Conservation (phyloP, 345 rosid genomes). For the Lumnitzera racemosa region DNA sequence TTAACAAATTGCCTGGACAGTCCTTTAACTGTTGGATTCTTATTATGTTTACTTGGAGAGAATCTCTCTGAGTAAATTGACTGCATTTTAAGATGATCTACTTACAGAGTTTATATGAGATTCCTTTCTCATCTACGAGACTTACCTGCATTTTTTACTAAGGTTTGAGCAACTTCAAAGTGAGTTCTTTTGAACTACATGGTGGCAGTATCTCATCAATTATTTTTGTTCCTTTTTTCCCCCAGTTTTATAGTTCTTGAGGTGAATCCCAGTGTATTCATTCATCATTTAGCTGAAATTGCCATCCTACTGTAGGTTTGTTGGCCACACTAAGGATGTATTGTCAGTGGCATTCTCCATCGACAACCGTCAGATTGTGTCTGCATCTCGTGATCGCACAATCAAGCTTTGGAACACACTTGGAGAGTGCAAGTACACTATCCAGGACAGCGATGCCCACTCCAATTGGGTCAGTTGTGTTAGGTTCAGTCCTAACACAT, state of each 20-base stretch:
- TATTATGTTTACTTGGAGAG: no score
- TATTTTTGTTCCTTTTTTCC: no score
- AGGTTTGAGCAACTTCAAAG: no score
- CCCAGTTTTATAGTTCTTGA: not conserved
- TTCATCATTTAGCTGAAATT: not conserved
- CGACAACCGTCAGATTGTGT: constrained; percentile 95
- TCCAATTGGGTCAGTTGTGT: constrained; percentile 92
- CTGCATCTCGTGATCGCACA: constrained; percentile 92
- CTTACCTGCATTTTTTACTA: no score
- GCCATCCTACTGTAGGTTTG: constrained; percentile 34
- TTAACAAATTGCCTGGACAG: no score
- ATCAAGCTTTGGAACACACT: constrained; percentile 95
- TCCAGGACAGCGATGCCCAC: constrained; percentile 72
- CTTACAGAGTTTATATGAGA: no score
- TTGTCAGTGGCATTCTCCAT: constrained; percentile 93
- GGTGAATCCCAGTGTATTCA: not conserved
- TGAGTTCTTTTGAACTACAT: no score
- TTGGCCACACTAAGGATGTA: constrained; percentile 93
- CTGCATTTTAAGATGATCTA: no score
- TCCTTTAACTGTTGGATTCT: no score
- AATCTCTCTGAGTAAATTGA: no score
- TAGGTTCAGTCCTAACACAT: constrained; percentile 72
- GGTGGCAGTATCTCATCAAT: no score
- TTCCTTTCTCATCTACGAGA: no score
- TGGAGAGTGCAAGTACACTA: constrained; percentile 96